Evolutionary conservation across 2,329 filamentous ascomycete genomes (phyloP).

Genomic region (Phoma sp.): DNA sequence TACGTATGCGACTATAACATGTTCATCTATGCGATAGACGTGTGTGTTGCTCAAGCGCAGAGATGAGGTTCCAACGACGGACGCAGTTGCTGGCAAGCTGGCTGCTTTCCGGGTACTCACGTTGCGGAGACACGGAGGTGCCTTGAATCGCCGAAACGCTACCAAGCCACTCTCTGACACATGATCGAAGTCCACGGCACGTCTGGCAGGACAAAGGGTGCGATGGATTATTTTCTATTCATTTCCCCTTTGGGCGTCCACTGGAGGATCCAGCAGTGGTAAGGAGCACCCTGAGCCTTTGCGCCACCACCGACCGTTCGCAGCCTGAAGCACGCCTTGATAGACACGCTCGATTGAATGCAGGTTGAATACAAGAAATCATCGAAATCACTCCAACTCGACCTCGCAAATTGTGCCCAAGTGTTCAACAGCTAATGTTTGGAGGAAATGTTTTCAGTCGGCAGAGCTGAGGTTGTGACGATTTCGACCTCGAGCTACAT

Average conservation of each 20-base stretch:
- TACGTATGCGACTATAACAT: slow-evolving; percentile 23
- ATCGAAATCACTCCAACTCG: not conserved
- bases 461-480: not conserved
- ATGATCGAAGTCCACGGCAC: slow-evolving; percentile 18
- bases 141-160: slow-evolving; percentile 35
- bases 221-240: slow-evolving; percentile 33
- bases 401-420: not conserved
- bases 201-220: slow-evolving; percentile 31
- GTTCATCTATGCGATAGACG: not conserved
- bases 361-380: not conserved
- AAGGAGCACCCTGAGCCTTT: slow-evolving; percentile 9
- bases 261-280: slow-evolving; percentile 14
- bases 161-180: slow-evolving; percentile 37
- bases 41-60: not conserved
- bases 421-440: not conserved
- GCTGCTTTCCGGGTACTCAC: slow-evolving; percentile 9
- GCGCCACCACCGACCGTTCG: not conserved
- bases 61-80: not conserved
- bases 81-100: slow-evolving; percentile 3
- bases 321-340: slow-evolving; percentile 9
- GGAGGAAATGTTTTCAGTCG: too few relatives aligned
- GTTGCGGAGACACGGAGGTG: slow-evolving; percentile 42
- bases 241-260: slow-evolving; percentile 24
- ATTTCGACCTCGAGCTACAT: not conserved
- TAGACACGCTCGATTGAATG: not conserved